phyloP scores from a whole-genome alignment of 2,329 filamentous ascomycete genomes.

The Didymella segeticola region DNA sequence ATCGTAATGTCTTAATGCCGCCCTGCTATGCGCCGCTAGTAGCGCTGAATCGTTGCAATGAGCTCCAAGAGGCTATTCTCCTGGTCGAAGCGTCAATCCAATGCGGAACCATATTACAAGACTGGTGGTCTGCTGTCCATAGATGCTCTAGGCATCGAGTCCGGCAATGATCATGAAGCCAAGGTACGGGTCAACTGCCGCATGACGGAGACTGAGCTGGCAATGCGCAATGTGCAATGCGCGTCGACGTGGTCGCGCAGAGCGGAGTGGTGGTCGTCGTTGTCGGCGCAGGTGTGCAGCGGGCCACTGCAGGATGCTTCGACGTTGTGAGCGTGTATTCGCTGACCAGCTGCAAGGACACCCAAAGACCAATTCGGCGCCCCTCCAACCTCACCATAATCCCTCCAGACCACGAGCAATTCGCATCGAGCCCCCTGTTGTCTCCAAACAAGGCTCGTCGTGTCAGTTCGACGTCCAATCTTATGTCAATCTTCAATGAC shows the following conservation, averaged over 20 bases:
- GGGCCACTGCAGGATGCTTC: conserved; percentile 30
- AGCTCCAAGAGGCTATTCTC: conserved; percentile 53
- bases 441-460: conserved; percentile 38
- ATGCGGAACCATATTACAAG: conserved; percentile 44
- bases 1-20: conserved; percentile 16
- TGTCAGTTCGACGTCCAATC: conserved; percentile 41
- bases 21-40: neutral
- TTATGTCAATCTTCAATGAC: conserved; percentile 53
- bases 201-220: conserved; percentile 36
- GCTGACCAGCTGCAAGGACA: conserved; percentile 39
- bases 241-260: conserved; percentile 44
- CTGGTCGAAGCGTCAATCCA: conserved; percentile 52
- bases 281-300: conserved; percentile 32
- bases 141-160: conserved; percentile 16
- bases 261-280: conserved; percentile 24
- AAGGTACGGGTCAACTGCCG: conserved; percentile 37
- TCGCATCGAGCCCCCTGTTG: conserved; percentile 33
- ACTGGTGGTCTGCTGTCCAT: conserved; percentile 48
- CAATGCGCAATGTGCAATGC: conserved; percentile 24
- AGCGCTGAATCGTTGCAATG: conserved; percentile 34
- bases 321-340: conserved; percentile 44
- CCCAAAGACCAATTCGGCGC: conserved; percentile 29
- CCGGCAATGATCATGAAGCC: conserved; percentile 23
- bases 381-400: conserved; percentile 42
- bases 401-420: conserved; percentile 31